Evolutionary conservation across 129 eudicot genomes (phyloP), one percentile per base, ranked within the genome.

Genomic region (Flaveria ramosissima): DNA sequence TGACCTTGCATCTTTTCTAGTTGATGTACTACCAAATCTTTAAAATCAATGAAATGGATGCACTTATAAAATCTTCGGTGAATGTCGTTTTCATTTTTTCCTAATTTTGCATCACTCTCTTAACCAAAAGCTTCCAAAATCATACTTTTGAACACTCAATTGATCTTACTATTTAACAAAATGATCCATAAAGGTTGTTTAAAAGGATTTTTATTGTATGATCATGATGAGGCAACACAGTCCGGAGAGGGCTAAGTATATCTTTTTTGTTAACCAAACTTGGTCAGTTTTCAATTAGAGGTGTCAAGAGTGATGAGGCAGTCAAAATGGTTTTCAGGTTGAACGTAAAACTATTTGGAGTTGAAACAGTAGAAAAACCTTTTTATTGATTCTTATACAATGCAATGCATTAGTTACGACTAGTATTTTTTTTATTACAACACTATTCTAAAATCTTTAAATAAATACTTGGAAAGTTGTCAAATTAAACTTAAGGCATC

Each of bases 91-190:
- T 91, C 50, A 86, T 87, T 82, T 87, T 91, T 70, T 89, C 24
- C 59, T 94, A 73, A 83, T 89, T 72, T 86, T 94, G 89, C 84
- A 91, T 76, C 96, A 87, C 80, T 94, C 99, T 10, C 84, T 88
- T 59, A 75, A 81, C 23, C 77, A 43, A 94, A 91, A 88, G 88
- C 96, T 77, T 87, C 99, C 65, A 94, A 89, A 83, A 74, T 84
- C 70, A 82, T 91, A 72, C 82, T 87, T 78, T 67, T 91, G 70
- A 91, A 80, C 88, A 81, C 82, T 76, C 85, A 85, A 46, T 73
- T 87, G 79, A 70, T 85, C 64, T 78, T 88, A 47, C 59, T 71
- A 63, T 47, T 89, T 61, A 77, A 75, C 72, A 78, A 57, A 74
- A 68, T 79, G 72, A 64, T 94, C 68, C 72, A 70, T 30, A 88